phyloP scores from a whole-genome alignment of 2,329 filamentous ascomycete genomes.

The Colletotrichum filicis region DNA sequence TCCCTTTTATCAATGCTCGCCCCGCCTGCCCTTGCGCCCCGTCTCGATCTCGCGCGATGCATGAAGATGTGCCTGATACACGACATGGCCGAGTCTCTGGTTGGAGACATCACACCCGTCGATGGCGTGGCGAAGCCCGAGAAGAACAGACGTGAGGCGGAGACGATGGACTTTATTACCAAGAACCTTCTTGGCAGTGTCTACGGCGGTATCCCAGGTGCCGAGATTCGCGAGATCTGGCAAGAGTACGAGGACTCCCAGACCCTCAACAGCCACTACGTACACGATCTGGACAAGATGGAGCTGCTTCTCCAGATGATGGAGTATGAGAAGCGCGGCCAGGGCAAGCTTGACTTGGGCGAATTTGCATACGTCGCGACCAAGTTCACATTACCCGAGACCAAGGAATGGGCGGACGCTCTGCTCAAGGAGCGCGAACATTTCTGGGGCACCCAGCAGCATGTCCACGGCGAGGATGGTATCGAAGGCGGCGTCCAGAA shows the following conservation, averaged over 20 bases:
- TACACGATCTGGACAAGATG: slow-evolving; percentile 98
- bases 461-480: slow-evolving; percentile 59
- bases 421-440: slow-evolving; percentile 79
- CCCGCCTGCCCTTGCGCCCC: slow-evolving; percentile 76
- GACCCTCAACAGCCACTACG: slow-evolving; percentile 87
- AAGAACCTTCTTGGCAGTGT: slow-evolving; percentile 78
- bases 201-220: slow-evolving; percentile 74
- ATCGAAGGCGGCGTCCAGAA: slow-evolving; percentile 48
- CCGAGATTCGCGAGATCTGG: slow-evolving; percentile 84
- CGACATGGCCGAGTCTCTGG: slow-evolving; percentile 96
- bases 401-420: slow-evolving; percentile 81
- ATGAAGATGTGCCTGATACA: slow-evolving; percentile 96
- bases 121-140: slow-evolving; percentile 87
- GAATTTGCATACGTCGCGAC: slow-evolving; percentile 87
- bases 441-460: slow-evolving; percentile 72
- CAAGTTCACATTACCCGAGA: slow-evolving; percentile 80
- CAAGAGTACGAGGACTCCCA: slow-evolving; percentile 92
- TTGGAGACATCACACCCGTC: slow-evolving; percentile 96
- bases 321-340: slow-evolving; percentile 85
- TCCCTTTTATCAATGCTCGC: slow-evolving; percentile 94
- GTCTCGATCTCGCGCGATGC: slow-evolving; percentile 83
- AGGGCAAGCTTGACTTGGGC: slow-evolving; percentile 77
- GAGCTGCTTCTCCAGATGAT: slow-evolving; percentile 95
- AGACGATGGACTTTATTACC: slow-evolving; percentile 93
- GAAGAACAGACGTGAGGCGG: slow-evolving; percentile 87